Evolutionary conservation across 192 early-diverging fungal genomes (phyloP), one percentile per base, ranked within the genome.

Genomic region (Coemansia sp.): DNA sequence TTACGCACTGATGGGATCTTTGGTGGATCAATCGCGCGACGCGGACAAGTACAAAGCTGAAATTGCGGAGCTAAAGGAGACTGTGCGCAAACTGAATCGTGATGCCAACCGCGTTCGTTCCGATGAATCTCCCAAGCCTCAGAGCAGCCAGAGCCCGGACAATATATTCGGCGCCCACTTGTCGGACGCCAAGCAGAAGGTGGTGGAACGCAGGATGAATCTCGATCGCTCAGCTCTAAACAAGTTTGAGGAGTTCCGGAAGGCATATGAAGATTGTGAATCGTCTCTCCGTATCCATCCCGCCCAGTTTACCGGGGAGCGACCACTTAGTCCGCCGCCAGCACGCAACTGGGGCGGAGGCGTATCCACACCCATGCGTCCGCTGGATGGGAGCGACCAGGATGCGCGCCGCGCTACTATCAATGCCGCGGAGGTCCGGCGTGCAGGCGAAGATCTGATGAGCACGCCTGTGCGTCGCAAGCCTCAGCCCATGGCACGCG

Each of bases 211-310:
- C 19, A 47, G 47, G 3, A 38, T 61, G 9, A 37, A 70, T 37
- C 56, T 74, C 11, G 79, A 82, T 43, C 57, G 57, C 44, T 64
- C 52, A 18, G 81, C 81, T 9, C 56, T 83, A 5, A 72, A 75
- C 49, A 72, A 61, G 70, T 83, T 79, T 70, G 76, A 79, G 18
- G 76, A 75, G 64, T 83, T 79, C 56, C 66, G 70, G 13, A 77
- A 68, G 32, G 69, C 72, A 11, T 77, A 78, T 37, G 76, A 83
- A 18, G 81, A 83, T 44, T 78, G 73, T 43, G 76, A 78, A 67
- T 73, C 73, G 23, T 79, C 75, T 18, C 67, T 83, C 16, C 63
- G 76, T 41, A 60, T 77, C 3, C 71, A 70, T 59, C 81, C 70
- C 39, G 69, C 67, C 7, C 75, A 83, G 50, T 77, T 79, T 70